phyloP scores from a whole-genome alignment of 768 basidiomycete genomes.

The Serendipita indica region DNA sequence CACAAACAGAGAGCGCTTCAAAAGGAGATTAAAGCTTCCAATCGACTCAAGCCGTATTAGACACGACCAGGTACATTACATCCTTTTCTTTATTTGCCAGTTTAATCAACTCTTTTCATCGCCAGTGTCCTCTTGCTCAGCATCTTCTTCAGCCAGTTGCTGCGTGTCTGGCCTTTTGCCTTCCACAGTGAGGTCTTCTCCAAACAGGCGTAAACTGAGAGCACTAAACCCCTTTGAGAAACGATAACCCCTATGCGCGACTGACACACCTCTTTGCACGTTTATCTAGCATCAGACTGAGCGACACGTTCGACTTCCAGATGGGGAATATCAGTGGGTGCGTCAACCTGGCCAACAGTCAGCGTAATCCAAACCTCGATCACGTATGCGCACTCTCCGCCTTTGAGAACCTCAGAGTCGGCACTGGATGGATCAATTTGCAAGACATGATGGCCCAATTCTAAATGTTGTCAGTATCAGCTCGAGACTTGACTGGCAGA shows the following conservation, averaged over 20 bases:
- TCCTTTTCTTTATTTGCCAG: background rate
- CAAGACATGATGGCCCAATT: constrained; percentile 55
- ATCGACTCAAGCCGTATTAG: constrained; percentile 63
- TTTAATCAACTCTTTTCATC: constrained; percentile 16
- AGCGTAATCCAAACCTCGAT: constrained; percentile 7
- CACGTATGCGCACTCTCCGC: background rate
- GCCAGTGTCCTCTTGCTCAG: constrained; percentile 12
- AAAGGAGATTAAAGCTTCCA: constrained; percentile 80
- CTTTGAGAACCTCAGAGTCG: background rate
- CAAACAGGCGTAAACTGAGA: constrained; percentile 72
- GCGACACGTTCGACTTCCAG: constrained; percentile 83
- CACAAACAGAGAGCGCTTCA: constrained; percentile 85
- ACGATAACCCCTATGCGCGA: background rate
- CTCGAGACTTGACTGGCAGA: constrained; percentile 11
- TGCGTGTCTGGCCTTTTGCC: constrained; percentile 7
- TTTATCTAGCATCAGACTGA: constrained; percentile 91
- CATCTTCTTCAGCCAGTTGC: constrained; percentile 13
- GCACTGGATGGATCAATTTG: constrained; percentile 31
- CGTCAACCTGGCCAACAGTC: constrained; percentile 35
- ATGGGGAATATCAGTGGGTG: constrained; percentile 81
- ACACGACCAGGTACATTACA: background rate
- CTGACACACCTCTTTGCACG: constrained; percentile 72
- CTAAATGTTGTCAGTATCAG: constrained; percentile 24
- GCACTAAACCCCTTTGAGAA: constrained; percentile 36
- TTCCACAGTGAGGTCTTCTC: constrained; percentile 55